Base-by-base conservation (phyloP, 805 yeast genomes). In the Suhomyces prunicola region DNA sequence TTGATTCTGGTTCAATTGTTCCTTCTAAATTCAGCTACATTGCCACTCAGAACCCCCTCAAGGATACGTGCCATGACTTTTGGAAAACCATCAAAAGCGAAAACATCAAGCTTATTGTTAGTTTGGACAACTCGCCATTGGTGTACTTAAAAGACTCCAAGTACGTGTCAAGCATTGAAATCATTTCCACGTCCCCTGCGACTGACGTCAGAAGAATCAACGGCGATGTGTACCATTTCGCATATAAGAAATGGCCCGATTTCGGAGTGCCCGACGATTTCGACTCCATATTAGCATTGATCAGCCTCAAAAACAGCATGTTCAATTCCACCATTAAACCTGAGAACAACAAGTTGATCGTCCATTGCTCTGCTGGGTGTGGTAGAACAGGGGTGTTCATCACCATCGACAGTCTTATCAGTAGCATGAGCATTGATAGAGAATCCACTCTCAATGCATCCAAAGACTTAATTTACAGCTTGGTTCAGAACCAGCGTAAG, bases 311-410 rank as follows among this genome's bases (percentile, higher is more conserved):
- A 50, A 66, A 72, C 48, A 54, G 64, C n/a, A 52, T 71, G 36
- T 54, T 66, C 40, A 4, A 41, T 27, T 46, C 52, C 44, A 50
- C 47, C 29, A 23, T 44, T 4, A 27, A 40, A 12, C 45, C 42
- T 3, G 24, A 47, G 9, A 33, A 48, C 31, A 54, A 54, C 40
- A 57, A 53, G 50, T 44, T 64, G 6, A 46, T 66, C 13, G 70
- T 66, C 6, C 86, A 82, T 61, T 82, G 86, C 56, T 80, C 84
- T 1, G 86, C 86, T 0, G 86, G 86, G 0, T 83, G 84, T 55
- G 86, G 86, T 10, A 70, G 86, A 57, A 79, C 85, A 0, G 99
- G 99, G 2, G 88, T 97, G 1, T 70, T 73, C 44, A 68, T 72
- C 45, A 64, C 75, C 13, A 59, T 72, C 24, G 79, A 75, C 58